phyloP scores from a whole-genome alignment of 202 grass and related monocot species.

The Zizania palustris region DNA sequence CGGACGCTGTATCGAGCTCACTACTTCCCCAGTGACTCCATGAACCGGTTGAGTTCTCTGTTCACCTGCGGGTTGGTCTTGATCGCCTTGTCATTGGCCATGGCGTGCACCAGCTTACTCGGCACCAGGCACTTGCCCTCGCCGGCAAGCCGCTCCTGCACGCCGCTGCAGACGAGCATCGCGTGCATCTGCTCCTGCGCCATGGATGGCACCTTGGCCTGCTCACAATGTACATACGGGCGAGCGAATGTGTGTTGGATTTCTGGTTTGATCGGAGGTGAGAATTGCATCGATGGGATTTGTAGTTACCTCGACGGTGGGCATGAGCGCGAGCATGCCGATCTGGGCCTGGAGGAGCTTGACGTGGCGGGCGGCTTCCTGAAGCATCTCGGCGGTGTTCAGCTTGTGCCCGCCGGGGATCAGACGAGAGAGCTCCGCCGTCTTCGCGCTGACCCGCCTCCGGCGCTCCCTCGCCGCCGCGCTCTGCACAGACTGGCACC shows the following conservation, averaged over 20 bases:
- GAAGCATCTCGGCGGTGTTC: conserved; percentile 73
- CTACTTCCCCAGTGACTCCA: conserved; percentile 39
- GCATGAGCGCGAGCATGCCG: conserved; percentile 59
- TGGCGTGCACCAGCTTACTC: conserved; percentile 41
- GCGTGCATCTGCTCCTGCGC: conserved; percentile 38
- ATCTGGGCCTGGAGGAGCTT: conserved; percentile 67
- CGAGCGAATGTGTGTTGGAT: too few species aligned
- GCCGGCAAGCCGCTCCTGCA: conserved; percentile 56
- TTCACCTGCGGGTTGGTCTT: conserved; percentile 47
- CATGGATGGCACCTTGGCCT: conserved; percentile 2
- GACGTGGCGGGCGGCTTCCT: conserved; percentile 50
- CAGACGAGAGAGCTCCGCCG: conserved; percentile 53
- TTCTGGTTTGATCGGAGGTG: background rate
- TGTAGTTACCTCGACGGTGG: conserved; percentile 40
- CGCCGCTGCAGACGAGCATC: conserved; percentile 33
- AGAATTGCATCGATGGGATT: background rate
- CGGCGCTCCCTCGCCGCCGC: too few species aligned
- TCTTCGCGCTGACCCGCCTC: too few species aligned
- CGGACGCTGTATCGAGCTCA: background rate
- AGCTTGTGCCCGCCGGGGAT: conserved; percentile 60
- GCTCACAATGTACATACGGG: too few species aligned
- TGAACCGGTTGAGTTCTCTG: conserved; percentile 56
- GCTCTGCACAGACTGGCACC: too few species aligned
- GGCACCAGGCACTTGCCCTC: conserved; percentile 67
- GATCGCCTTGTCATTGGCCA: conserved; percentile 45